A percentile compares a stretch with the other conserved stretches of the same genome.
Conservation (phyloP, 2,329 filamentous ascomycete genomes). For the Diaporthe vaccinii region DNA sequence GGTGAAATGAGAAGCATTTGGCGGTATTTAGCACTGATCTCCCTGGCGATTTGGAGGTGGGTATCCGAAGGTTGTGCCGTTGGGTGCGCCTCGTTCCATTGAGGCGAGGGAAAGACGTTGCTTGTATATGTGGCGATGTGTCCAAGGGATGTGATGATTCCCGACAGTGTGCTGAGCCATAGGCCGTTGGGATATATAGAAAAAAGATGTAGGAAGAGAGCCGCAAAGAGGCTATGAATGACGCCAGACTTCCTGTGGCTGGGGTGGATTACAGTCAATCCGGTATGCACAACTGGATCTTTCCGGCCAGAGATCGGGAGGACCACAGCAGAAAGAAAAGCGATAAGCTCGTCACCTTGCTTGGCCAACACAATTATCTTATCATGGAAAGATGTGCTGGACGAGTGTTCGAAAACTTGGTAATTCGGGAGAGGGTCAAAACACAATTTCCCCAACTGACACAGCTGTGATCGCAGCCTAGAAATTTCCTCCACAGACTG, state of each 20-base stretch:
- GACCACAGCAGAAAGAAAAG: constrained; percentile 2
- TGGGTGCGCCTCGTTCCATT: constrained; percentile 14
- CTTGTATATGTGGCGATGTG: constrained; percentile 15
- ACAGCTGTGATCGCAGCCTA: background rate
- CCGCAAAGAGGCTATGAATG: constrained; percentile 13
- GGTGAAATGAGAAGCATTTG: background rate
- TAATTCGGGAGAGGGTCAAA: constrained; percentile 7
- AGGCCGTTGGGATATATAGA: background rate
- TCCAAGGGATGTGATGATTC: constrained; percentile 2
- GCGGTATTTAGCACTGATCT: background rate
- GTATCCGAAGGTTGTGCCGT: background rate
- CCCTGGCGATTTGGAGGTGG: background rate
- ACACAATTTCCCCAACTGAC: background rate
- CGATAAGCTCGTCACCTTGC: background rate
- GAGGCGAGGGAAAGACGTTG: background rate
- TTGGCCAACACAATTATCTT: constrained; percentile 16
- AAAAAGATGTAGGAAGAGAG: background rate
- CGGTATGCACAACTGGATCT: constrained; percentile 4
- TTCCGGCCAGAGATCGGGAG: background rate
- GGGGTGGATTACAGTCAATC: constrained; percentile 12
- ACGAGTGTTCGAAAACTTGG: background rate
- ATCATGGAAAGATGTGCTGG: background rate
- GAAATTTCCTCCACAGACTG: background rate
- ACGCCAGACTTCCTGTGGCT: background rate
- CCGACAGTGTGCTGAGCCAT: constrained; percentile 10